These are phyloP conservation scores for Phoma herbarum DNA, from an alignment of 2,329 filamentous ascomycete species.

Conservation along the genomic window DNA sequence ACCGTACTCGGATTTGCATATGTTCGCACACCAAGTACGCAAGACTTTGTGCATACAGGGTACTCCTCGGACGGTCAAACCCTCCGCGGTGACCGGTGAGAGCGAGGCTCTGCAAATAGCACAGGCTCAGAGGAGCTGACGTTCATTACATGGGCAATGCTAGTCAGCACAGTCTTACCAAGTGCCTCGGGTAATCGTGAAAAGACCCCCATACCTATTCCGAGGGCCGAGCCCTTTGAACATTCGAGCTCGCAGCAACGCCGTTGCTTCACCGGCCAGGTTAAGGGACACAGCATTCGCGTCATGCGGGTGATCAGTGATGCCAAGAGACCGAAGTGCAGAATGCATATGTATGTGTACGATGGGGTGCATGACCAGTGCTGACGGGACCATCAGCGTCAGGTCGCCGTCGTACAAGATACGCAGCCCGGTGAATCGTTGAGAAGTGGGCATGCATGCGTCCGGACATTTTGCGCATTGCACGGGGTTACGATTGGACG, in stretches of 20 bases:
- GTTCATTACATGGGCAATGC: not conserved
- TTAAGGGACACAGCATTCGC: slow-evolving; percentile 15
- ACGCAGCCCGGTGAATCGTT: slow-evolving; percentile 14
- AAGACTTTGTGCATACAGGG: slow-evolving; percentile 3
- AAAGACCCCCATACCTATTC: not conserved
- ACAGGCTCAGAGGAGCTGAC: slow-evolving; percentile 1
- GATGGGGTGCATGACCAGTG: slow-evolving; percentile 17
- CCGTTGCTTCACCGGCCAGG: not conserved
- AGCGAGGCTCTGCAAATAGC: slow-evolving; percentile 6
- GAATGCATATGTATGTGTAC: slow-evolving; percentile 17
- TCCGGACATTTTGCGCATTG: slow-evolving; percentile 14
- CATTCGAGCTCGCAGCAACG: not conserved
- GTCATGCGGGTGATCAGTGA: slow-evolving; percentile 27
- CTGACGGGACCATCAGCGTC: slow-evolving; percentile 11
- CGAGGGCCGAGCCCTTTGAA: not conserved
- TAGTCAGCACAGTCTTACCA: slow-evolving; percentile 4
- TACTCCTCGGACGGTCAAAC: not conserved
- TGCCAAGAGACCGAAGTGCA: slow-evolving; percentile 27
- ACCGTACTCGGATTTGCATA: not conserved
- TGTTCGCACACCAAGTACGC: not conserved
- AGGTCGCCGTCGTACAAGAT: slow-evolving; percentile 14
- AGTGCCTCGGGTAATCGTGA: slow-evolving; percentile 9
- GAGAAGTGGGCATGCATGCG: slow-evolving; percentile 10
- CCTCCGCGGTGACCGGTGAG: slow-evolving; percentile 2
- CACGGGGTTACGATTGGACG: slow-evolving; percentile 13